Conservation (phyloP, 2,329 filamentous ascomycete genomes). For the Colletotrichum orchidophilum region DNA sequence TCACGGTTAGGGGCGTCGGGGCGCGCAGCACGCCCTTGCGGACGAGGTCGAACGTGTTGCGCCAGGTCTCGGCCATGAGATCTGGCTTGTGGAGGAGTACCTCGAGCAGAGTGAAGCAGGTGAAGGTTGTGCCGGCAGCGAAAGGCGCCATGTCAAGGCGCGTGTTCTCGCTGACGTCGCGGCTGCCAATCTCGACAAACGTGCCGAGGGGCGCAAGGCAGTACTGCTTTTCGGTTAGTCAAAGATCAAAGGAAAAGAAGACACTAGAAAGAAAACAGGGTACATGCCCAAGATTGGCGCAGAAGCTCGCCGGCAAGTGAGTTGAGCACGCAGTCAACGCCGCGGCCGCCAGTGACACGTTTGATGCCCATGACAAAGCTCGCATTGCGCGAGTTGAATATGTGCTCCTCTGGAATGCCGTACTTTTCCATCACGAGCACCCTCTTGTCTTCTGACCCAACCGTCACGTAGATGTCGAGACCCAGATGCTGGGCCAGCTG, state of each 20-base stretch:
- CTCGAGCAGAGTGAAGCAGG: constrained; percentile 42
- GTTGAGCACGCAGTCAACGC: constrained; percentile 47
- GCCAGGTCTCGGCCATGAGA: constrained; percentile 34
- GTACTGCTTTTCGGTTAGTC: no score
- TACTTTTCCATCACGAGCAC: constrained; percentile 36
- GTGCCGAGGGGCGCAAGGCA: constrained; percentile 51
- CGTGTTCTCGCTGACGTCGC: constrained; percentile 48
- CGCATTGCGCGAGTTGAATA: constrained; percentile 42
- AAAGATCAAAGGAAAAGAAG: no score
- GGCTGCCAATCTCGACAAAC: constrained; percentile 53
- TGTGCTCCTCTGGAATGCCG: constrained; percentile 40
- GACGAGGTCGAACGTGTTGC: constrained; percentile 5
- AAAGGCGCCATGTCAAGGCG: constrained; percentile 57
- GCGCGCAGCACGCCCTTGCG: not conserved
- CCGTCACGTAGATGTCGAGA: constrained; percentile 46
- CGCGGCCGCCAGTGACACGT: constrained; percentile 35
- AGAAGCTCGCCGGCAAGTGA: constrained; percentile 48
- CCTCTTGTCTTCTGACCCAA: constrained; percentile 43
- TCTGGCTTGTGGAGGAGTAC: constrained; percentile 37
- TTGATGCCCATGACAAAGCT: constrained; percentile 41
- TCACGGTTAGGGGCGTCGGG: constrained; percentile 34
- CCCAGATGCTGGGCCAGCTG: constrained; percentile 40
- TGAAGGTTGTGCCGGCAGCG: constrained; percentile 44
- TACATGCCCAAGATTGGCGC: constrained; percentile 48
- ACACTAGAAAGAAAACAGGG: no score